A percentile compares a stretch with the other conserved stretches of the same genome.
Evolutionary conservation across 139 green algal genomes (phyloP).

Genomic region (Haematococcus sp.): DNA sequence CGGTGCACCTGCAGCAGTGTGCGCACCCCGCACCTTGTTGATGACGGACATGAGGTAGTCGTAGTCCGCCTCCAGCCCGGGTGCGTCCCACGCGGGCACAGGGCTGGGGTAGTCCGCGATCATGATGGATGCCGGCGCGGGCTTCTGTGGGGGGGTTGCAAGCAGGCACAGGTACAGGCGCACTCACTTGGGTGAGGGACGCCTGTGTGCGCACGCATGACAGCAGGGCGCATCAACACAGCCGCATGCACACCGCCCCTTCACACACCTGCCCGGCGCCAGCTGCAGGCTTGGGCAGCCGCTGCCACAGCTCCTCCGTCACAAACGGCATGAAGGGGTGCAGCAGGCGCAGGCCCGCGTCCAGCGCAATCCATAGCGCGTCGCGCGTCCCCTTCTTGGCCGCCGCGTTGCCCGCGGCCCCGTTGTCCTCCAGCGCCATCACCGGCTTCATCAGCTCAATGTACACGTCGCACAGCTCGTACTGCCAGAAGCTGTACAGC

Average conservation of each 20-base stretch:
- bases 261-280: too few relatives aligned
- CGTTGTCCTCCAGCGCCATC: constrained; percentile 44
- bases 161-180: background rate
- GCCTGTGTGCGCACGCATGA: too few relatives aligned
- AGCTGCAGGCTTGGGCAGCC: constrained; percentile 54
- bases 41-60: constrained; percentile 21
- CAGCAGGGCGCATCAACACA: too few relatives aligned
- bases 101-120: constrained; percentile 68
- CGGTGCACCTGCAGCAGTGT: too few relatives aligned
- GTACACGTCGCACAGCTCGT: constrained; percentile 97
- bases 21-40: background rate
- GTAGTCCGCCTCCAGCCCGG: constrained; percentile 69
- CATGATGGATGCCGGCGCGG: constrained; percentile 69
- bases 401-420: constrained; percentile 19
- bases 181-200: too few relatives aligned
- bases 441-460: constrained; percentile 96
- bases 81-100: constrained; percentile 42
- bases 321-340: constrained; percentile 99
- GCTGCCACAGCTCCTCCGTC: constrained; percentile 96
- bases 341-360: constrained; percentile 83
- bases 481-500: constrained; percentile 89
- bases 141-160: background rate
- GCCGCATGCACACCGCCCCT: too few relatives aligned
- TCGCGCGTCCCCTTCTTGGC: constrained; percentile 64
- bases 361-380: constrained; percentile 80